Evolutionary conservation across 2,329 filamentous ascomycete species (phyloP), one percentile per base, ranked within the genome.

Genomic region (Penicillium sp.): DNA sequence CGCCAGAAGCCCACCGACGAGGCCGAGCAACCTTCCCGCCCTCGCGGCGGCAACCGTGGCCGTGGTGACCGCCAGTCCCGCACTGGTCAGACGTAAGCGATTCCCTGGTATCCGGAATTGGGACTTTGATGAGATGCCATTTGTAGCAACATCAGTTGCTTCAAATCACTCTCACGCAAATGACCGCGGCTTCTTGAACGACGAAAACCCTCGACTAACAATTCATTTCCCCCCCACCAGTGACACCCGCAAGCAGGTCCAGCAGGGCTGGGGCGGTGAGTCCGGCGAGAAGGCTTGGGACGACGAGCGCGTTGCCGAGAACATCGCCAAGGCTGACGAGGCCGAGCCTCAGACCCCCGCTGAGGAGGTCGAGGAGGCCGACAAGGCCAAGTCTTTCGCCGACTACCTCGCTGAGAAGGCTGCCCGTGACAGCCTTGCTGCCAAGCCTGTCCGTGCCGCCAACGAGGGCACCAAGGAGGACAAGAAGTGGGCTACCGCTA

Each of bases 401-500:
- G 87, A 93, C 60, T 98, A 95, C 78, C 82, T 94, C 46, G 87
- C 84, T 67, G 82, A 87, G 70, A 78, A 78, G 67, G 81, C 81
- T 50, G 80, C 83, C 72, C 90, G 89, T 77, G 80, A 81, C 58
- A 79, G 77, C 61, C 72, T 78, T 56, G 81, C 80, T 61, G 72
- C 75, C 61, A 79, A 84, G 64, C 81, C 88, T 65, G 79, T 89
- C 67, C 91, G 93, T 76, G 84, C 90, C 78, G 77, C 91, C 73
- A 96, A 97, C 79, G 90, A 96, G 78, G 90, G 90, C 66, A 81
- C 78, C 77, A 88, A 89, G 78, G 69, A 76, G 64, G 84, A 90
- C 79, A 91, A 93, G 82, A 93, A 96, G 81, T 95, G 90, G 88
- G 87, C 86, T 65, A 78, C 80, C 64, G 90, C 89, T 69, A 94